Base-by-base conservation (phyloP, 225 moss, liverwort and hornwort genomes). In the Pseudisothecium myosuroides region DNA sequence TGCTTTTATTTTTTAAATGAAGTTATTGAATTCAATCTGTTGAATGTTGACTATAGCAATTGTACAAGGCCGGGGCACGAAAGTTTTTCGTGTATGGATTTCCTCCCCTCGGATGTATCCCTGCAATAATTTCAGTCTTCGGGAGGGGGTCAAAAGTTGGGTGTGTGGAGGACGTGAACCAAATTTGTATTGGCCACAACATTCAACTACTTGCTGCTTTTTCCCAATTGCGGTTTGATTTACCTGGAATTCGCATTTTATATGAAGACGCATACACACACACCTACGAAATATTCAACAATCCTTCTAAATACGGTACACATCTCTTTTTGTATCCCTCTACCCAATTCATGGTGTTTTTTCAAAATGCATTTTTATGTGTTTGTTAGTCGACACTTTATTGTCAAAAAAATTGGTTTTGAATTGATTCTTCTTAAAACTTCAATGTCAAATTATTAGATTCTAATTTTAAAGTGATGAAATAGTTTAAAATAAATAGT, bases 51-150 rank as follows among this genome's bases (percentile, higher is more conserved):
- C 4, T 88, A 68, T 91, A 95, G 97, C 86, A 94, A 85, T 82
- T 97, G 32, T 92, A 96, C 36, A 12, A 88, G 12, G 87, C 93
- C 5, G 96, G 97, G 26, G 97, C 93, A 32, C 92, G 94, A 5
- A 93, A 92, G 36, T 54, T 97, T 81, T 23, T 88, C 20, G 20
- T 97, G 2, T 76, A 74, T 2, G 94, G 93, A 29, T 76, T 94
- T 78, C 94, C 94, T 82, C 90, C 97, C 10, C 19, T 97, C 1
- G 97, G 97, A 49, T 97, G 97, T 74, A 83, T 95, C 31, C 97
- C 96, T 34, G 85, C 73, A n/a, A 63, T 64, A 73, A 90, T 95
- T 31, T 27, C 73, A 2, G 7, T 90, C 26, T 54, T 17, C 0
- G 82, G 88, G 10, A 32, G 50, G 6, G 28, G 64, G 56, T 63